Conservation (phyloP, 2,329 filamentous ascomycete genomes). For the Hirsutella rhossiliensis region DNA sequence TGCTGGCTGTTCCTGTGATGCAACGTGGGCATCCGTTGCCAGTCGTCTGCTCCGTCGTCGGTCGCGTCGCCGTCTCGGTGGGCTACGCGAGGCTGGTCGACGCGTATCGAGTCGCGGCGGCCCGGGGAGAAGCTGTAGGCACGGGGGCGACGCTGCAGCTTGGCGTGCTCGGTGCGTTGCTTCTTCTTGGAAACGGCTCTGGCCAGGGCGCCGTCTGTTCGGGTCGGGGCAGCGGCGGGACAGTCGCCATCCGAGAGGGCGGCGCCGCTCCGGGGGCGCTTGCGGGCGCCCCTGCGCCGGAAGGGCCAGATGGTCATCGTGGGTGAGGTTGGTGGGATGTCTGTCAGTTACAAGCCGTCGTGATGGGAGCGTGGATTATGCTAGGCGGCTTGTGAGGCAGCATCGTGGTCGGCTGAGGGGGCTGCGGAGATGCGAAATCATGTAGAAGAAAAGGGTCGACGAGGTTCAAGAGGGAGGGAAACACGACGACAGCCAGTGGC, state of each 20-base stretch:
- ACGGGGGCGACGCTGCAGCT: conserved; percentile 33
- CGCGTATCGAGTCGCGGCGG: conserved; percentile 39
- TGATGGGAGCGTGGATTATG: not conserved
- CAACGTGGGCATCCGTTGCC: conserved; percentile 33
- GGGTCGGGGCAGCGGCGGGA: conserved; percentile 22
- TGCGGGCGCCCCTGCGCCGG: conserved; percentile 59
- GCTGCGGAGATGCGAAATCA: not conserved
- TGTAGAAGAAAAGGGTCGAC: not conserved
- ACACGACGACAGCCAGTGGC: not conserved
- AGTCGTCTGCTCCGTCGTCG: conserved; percentile 6
- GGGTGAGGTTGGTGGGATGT: not conserved
- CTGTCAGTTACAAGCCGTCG: not conserved
- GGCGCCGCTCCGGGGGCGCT: conserved; percentile 39
- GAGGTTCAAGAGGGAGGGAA: not conserved
- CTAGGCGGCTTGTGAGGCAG: conserved; percentile 2
- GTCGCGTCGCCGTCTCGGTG: conserved; percentile 3
- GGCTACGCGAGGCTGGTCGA: conserved; percentile 15
- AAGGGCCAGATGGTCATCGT: conserved; percentile 78
- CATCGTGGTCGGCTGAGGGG: conserved; percentile 1
- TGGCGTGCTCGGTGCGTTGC: conserved; percentile 33
- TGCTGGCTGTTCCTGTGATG: conserved; percentile 51
- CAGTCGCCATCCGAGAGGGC: conserved; percentile 42
- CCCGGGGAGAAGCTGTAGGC: conserved; percentile 53
- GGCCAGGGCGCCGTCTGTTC: conserved; percentile 16
- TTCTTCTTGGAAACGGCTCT: conserved; percentile 23